phyloP scores from a whole-genome alignment of 73 alveolate species.

The Paraurostyla sp. region DNA sequence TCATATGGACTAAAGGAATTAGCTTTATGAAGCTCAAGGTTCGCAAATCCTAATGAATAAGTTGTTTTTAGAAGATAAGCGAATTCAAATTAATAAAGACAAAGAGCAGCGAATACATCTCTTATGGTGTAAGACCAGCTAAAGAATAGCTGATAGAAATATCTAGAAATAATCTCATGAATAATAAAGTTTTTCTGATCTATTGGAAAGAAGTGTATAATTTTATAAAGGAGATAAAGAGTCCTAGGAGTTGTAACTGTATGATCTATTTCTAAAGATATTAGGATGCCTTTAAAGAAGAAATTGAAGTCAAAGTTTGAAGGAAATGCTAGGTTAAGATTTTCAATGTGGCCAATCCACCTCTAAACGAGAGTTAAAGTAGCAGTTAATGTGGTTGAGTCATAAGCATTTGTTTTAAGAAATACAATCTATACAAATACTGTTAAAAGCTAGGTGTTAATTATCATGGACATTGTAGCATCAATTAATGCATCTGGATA shows the following conservation, averaged over 20 bases:
- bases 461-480: constrained; percentile 74
- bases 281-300: constrained; percentile 79
- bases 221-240: constrained; percentile 74
- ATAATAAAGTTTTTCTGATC: constrained; percentile 41
- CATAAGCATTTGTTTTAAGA: constrained; percentile 80
- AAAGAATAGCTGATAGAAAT: constrained; percentile 51
- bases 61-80: constrained; percentile 18
- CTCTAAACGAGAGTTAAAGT: not conserved
- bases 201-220: constrained; percentile 69
- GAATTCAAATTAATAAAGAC: constrained; percentile 42
- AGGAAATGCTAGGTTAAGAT: constrained; percentile 34
- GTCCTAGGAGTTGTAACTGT: constrained; percentile 79
- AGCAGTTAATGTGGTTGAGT: not conserved
- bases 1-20: not conserved
- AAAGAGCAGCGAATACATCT: constrained; percentile 40
- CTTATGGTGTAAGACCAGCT: constrained; percentile 64
- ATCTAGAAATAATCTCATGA: constrained; percentile 5
- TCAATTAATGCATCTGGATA: constrained; percentile 89
- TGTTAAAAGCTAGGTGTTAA: constrained; percentile 68
- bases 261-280: constrained; percentile 80
- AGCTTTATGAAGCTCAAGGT: not conserved
- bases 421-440: constrained; percentile 82
- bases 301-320: constrained; percentile 81
- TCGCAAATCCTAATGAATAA: not conserved
- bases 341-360: constrained; percentile 50